Base-by-base conservation (phyloP, 2,329 filamentous ascomycete genomes). In the Neonectria faginata region DNA sequence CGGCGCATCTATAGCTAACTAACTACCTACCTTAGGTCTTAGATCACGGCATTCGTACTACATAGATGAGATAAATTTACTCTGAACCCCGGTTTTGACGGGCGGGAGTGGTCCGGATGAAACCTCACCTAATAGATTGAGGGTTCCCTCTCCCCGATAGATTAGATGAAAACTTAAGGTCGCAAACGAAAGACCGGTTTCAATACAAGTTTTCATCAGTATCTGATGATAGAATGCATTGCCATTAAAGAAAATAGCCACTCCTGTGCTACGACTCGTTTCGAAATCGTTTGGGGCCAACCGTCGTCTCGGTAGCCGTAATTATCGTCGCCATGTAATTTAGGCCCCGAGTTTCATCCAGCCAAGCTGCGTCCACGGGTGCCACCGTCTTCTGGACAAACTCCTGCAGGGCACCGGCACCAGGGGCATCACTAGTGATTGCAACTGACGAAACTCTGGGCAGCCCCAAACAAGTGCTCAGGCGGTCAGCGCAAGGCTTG, bases 401-500 rank as follows among this genome's bases (percentile, higher is more conserved):
- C 4, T 88, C 82, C 25, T 89, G 74, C 10, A 93, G 75, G 1
- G 85, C 82, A 54, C 82, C 82, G 0, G 86, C 82, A 45, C 86
- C 84, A 0, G 89, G 88, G 0, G 89, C 88, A 41, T 80, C 84
- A 7, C 81, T 80, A 20, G 82, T 76, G 7, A 93, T 75, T 0
- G 85, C 91, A 33, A 93, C 79, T 22, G 89, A 88, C 1, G 89
- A 91, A 0, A 89, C 88, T 36, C 89, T 84, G 1, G 89, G 87
- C 10, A 92, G 82, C 2, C 86, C 86, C 3, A 93, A 80, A 20
- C 83, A 83, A 31, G 79, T 76, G 52, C 86, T 86, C 16, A 93
- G 77, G 12, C 84, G 83, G 16, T 86, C 80, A 50, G 90, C 89
- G 54, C 84, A 86, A 1, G 84, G 79, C 57, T 85, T 87, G 0